phyloP scores from a whole-genome alignment of 1,284 basidiomycete species.

The Abortiporus biennis region DNA sequence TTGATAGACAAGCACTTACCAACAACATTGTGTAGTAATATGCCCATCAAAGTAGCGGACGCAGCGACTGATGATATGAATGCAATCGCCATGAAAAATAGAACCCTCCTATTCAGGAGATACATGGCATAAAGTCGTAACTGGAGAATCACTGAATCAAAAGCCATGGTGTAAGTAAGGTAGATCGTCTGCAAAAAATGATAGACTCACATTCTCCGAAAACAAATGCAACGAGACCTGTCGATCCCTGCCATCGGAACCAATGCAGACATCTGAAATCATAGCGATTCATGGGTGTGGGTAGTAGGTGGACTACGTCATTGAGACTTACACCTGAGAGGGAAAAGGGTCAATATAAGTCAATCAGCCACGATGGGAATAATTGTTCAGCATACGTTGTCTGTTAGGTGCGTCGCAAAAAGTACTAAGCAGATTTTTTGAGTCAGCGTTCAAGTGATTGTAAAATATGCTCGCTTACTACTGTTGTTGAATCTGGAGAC shows the following conservation, averaged over 20 bases:
- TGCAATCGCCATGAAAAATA: slow-evolving; percentile 33
- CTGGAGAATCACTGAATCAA: slow-evolving; percentile 44
- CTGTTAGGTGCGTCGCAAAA: background rate
- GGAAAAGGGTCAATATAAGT: background rate
- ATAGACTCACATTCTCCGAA: slow-evolving; percentile 42
- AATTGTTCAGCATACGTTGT: background rate
- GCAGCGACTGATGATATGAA: slow-evolving; percentile 30
- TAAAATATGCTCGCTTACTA: background rate
- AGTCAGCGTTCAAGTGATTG: background rate
- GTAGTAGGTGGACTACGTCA: background rate
- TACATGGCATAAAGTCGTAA: slow-evolving; percentile 60
- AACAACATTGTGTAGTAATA: slow-evolving; percentile 26
- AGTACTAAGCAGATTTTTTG: background rate
- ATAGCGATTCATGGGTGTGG: background rate
- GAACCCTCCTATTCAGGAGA: slow-evolving; percentile 42
- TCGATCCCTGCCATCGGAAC: slow-evolving; percentile 18
- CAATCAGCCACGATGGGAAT: background rate
- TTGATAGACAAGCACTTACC: slow-evolving; percentile 32
- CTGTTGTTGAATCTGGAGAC: slow-evolving; percentile 4
- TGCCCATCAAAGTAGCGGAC: slow-evolving; percentile 43
- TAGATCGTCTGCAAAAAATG: background rate
- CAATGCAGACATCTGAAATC: background rate
- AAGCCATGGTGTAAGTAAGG: background rate
- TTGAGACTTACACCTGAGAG: slow-evolving; percentile 2
- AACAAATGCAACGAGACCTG: slow-evolving; percentile 44